Evolutionary conservation across 768 basidiomycete genomes (phyloP), one percentile per base, ranked within the genome.

Genomic region (Lentinula raphanica): DNA sequence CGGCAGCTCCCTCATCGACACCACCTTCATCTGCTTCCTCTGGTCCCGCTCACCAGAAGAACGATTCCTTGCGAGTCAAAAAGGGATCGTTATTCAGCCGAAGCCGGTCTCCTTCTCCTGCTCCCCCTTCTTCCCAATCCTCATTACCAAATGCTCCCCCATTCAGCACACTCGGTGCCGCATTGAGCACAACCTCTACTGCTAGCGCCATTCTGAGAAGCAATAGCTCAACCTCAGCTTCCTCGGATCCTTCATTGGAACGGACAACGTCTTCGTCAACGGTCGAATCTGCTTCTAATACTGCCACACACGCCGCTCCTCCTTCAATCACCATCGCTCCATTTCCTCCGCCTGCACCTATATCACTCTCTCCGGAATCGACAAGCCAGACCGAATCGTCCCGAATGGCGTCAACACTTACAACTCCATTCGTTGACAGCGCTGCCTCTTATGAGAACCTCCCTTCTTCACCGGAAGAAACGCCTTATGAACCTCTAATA

Each of bases 101-200:
- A 35, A 60, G 59, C 32, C 59, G 59, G 15, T 60, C 59, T n/a
- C 44, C 55, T 9, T 60, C 59, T 49, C 59, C 59, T 35, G 53
- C 40, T 36, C 42, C 45, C 48, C 39, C 49, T 8, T 49, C 31
- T 27, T 27, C 29, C 15, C 39, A 57, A 25, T 28, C 35, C 46
- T 51, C 38, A 40, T 40, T 40, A 65, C 74, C 48, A 23, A 74
- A 71, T 56, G 70, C 77, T 32, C 73, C 77, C 7, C 74, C 76
- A 17, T 79, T 76, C 63, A 75, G 73, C 61, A 77, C 79, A 11
- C 63, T 81, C 32, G 76, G 65, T 56, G 77, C 80, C 11, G 79
- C 77, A n/a, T 31, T 53, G 8, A 74, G 74, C 40, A 70, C 79
- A 17, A 71, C 77, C 29, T 77, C 81, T 8, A 78, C 79, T 9